Evolutionary conservation across 129 eudicot species (phyloP), one percentile per base, ranked within the genome.

Genomic region (Calendula officinalis): DNA sequence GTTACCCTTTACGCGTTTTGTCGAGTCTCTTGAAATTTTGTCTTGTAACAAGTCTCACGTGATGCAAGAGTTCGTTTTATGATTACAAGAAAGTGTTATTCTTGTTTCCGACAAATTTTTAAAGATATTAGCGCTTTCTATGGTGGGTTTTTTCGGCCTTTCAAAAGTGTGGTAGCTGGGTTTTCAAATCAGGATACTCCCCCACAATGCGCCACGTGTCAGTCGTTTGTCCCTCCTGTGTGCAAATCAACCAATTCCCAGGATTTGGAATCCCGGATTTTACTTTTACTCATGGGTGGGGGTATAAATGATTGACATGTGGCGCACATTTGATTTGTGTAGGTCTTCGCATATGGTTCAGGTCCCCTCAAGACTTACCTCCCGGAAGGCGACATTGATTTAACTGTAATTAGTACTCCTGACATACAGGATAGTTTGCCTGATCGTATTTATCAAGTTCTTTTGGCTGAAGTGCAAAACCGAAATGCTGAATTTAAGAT

Each of bases 321-420:
- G n/a, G n/a, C n/a, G n/a, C n/a, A n/a, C n/a, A n/a, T 8, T 7
- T 60, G 8, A 32, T 10, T 74, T 9, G 53, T 69, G 64, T 62
- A 92, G 98, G 91, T 85, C 42, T 78, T 85, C 47, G 73, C 91
- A 5, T 85, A 88, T 60, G 98, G 98, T 14, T 92, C 98, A 1
- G 95, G 85, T 67, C 98, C 96, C 34, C 86, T 92, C 13, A 92
- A 85, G 81, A 88, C 96, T 4, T 92, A 81, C 60, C 83, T 92
- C 49, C 95, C 91, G 0, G 95, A 81, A 64, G 98, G 98, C 27
- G 98, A 92, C 71, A 82, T 92, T 65, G 98, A 92, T 64, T 67
- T 92, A 68, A 85, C 96, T 7, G 82, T 67, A 33, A 62, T 92
- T n/a, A 48, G 77, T 60, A 22, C 4, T 69, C 81, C 69, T 38